Base-by-base conservation (phyloP, 768 basidiomycete species). In the Dictyophora rubrovolvata region DNA sequence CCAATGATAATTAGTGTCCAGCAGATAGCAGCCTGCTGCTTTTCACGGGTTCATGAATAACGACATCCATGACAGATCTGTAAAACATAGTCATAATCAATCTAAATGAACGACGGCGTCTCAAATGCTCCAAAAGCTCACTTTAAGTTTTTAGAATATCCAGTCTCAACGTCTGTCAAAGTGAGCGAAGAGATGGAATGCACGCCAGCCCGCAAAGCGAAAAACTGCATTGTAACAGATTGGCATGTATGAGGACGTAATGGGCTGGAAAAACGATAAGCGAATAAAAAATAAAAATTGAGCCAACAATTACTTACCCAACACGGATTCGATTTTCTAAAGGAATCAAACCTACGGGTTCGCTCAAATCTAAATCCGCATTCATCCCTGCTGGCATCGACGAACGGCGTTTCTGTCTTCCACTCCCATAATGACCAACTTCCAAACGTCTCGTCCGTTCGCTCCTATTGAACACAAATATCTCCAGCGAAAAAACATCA, bases 381-480 rank as follows among this genome's bases (percentile, higher is more conserved):
- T 16, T 47, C 28, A 36, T 62, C 56, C 28, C 42, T 23, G 11
- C 35, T 34, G 12, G 55, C 14, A 17, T 60, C 18, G 51, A 50
- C 14, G 68, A 69, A 60, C 72, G 74, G 63, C 77, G 68, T 53
- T 70, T 67, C 53, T 67, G 68, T 56, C 80, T 71, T 65, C 77
- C 73, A 59, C 79, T 69, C 64, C 83, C 78, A 1, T 85, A 84
- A 69, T 79, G 85, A 33, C 79, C 84, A 37, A 92, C 77, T 70
- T 90, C 89, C 63, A 92, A 88, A 63, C 87, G 69, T 60, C 89
- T 77, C 54, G 83, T 84, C 83, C 86, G 84, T 48, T 79, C 73
- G 49, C 82, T 84, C 70, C 85, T 85, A 65, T 93, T 93, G 65
- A 86, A 92, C 56, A 93, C 88, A 65, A 93, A 93, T 2, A 93